Evolutionary conservation across 495 filamentous ascomycete genomes (phyloP).

Genomic region (Podospora comata): DNA sequence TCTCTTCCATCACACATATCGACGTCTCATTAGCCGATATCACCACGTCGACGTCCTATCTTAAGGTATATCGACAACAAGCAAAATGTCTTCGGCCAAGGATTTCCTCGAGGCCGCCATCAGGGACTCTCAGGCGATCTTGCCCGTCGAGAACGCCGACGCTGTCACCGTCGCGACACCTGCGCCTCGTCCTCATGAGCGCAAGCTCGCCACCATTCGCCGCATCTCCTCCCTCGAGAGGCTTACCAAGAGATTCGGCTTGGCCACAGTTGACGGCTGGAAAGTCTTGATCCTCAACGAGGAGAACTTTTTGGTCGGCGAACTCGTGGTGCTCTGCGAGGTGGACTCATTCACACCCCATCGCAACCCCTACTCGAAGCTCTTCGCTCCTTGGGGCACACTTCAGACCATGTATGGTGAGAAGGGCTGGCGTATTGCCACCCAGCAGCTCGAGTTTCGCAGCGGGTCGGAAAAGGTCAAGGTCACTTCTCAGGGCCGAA

Average conservation of each 20-base stretch:
- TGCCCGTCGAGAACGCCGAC: neutral
- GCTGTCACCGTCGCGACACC: neutral
- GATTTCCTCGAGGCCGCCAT: neutral
- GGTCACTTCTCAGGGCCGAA: slow-evolving; percentile 24
- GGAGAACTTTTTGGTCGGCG: slow-evolving; percentile 4
- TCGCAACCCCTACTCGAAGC: neutral
- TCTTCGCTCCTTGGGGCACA: slow-evolving; percentile 11
- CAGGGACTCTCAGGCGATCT: neutral
- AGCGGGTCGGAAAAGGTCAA: neutral
- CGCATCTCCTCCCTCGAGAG: neutral
- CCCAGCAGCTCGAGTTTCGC: neutral
- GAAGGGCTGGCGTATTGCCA: slow-evolving; percentile 20
- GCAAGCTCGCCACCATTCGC: slow-evolving; percentile 22
- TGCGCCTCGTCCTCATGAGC: neutral
- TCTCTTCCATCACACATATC: neutral
- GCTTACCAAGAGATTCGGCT: neutral
- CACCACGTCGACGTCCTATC: too few relatives aligned
- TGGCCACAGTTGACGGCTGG: slow-evolving; percentile 25
- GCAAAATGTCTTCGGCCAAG: neutral
- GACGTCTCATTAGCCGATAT: neutral
- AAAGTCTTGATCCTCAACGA: slow-evolving; percentile 14
- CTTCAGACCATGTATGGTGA: slow-evolving; percentile 2
- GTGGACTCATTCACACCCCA: slow-evolving; percentile 25
- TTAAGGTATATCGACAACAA: neutral
- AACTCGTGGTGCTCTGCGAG: slow-evolving; percentile 23